A percentile compares a stretch with the other conserved stretches of the same genome.
Evolutionary conservation across 345 rosid species (phyloP).

Genomic region (Eucalyptus sideroxylon): DNA sequence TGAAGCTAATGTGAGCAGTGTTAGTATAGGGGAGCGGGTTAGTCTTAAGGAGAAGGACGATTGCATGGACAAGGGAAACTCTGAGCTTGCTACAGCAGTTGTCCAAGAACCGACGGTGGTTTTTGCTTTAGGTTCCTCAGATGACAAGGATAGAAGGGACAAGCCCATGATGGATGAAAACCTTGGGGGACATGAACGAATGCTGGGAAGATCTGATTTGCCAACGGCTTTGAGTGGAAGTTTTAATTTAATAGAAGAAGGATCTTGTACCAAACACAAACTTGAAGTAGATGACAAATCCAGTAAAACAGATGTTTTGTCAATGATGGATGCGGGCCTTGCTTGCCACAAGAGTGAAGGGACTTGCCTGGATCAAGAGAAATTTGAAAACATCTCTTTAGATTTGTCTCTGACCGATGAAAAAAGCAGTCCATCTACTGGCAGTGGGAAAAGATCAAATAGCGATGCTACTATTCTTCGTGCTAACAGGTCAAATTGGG

Average conservation of each 20-base stretch:
- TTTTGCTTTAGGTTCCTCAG: neutral
- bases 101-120: slow-evolving; percentile 10
- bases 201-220: slow-evolving; percentile 11
- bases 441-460: neutral
- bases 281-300: slow-evolving; percentile 1
- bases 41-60: neutral
- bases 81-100: slow-evolving; percentile 6
- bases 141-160: neutral
- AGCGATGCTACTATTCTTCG: neutral
- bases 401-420: slow-evolving; percentile 40
- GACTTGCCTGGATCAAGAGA: slow-evolving; percentile 6
- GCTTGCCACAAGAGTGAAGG: slow-evolving; percentile 5
- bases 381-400: slow-evolving; percentile 16
- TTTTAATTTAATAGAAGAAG: neutral
- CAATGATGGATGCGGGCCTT: neutral
- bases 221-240: slow-evolving; percentile 6
- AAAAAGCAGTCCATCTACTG: slow-evolving; percentile 10
- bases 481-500: slow-evolving; percentile 66
- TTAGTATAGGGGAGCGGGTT: neutral
- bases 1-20: slow-evolving; percentile 2
- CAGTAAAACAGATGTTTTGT: slow-evolving; percentile 16
- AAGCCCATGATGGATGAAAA: slow-evolving; percentile 7
- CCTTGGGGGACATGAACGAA: neutral
- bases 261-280: neutral
- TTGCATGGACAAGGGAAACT: neutral